Conservation (phyloP, 495 filamentous ascomycete species). For the Penicillium crystallinum region DNA sequence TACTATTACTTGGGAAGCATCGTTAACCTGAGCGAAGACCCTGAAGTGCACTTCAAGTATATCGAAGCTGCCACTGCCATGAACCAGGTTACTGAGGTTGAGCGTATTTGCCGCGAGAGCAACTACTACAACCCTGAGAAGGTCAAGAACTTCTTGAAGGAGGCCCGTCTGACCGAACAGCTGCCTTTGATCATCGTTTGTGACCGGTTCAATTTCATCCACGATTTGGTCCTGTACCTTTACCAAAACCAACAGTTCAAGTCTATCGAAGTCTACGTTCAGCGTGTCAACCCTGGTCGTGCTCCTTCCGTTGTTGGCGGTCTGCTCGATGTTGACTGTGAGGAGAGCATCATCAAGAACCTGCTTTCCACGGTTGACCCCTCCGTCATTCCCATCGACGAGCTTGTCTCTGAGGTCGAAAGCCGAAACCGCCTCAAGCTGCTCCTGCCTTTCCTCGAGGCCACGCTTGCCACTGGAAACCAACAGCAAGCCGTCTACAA, state of each 20-base stretch:
- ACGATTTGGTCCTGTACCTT: constrained; percentile 93
- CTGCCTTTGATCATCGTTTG: constrained; percentile 97
- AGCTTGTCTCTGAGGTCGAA: constrained; percentile 93
- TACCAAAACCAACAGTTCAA: constrained; percentile 99
- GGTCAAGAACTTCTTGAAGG: constrained; percentile 99
- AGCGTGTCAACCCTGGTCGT: constrained; percentile 91
- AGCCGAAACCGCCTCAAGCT: constrained; percentile 92
- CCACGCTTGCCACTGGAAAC: constrained; percentile 83
- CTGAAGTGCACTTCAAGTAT: constrained; percentile 98
- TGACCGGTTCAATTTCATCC: constrained; percentile 97
- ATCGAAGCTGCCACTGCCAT: constrained; percentile 94
- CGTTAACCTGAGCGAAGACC: constrained; percentile 92
- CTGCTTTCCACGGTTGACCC: constrained; percentile 85
- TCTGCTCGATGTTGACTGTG: constrained; percentile 95
- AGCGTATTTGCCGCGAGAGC: constrained; percentile 94
- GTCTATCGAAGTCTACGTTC: constrained; percentile 99
- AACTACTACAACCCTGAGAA: constrained; percentile 93
- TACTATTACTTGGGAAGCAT: constrained; percentile 98
- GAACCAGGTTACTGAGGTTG: constrained; percentile 88
- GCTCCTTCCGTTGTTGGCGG: constrained; percentile 93
- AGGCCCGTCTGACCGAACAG: constrained; percentile 87
- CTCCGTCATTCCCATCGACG: constrained; percentile 84
- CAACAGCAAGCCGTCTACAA: constrained; percentile 98
- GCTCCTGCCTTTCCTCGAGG: constrained; percentile 92
- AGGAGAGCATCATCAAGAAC: constrained; percentile 91